Conservation (phyloP, 1,139 yeast species). For the Blastobotrys persicus region DNA sequence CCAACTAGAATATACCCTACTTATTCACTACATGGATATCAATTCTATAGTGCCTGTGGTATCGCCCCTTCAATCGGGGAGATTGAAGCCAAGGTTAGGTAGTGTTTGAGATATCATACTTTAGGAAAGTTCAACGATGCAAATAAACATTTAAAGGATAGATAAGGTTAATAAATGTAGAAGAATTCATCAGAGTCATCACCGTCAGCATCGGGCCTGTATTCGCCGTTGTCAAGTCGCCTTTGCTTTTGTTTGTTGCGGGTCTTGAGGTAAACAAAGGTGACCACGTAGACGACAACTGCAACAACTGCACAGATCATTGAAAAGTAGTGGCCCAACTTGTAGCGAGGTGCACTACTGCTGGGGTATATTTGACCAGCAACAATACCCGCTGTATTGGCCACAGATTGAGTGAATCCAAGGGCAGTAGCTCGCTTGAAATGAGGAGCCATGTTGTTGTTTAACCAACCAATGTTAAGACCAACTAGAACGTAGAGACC, state of each 20-base stretch:
- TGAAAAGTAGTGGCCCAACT: conserved; percentile 41
- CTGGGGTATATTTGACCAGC: conserved; percentile 43
- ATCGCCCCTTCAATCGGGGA: no score
- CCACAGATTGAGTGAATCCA: conserved; percentile 42
- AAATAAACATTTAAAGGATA: neutral
- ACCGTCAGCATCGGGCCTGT: conserved; percentile 18
- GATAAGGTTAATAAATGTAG: conserved; percentile 15
- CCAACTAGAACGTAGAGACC: conserved; percentile 42
- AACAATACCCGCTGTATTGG: conserved; percentile 45
- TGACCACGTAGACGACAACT: conserved; percentile 10
- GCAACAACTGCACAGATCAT: conserved; percentile 36
- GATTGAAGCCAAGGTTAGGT: neutral
- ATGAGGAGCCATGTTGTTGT: conserved; percentile 40
- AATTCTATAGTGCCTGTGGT: no score
- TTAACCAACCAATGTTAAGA: conserved; percentile 40
- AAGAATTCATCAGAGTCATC: conserved; percentile 18
- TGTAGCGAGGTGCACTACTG: conserved; percentile 35
- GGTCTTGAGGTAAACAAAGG: conserved; percentile 9
- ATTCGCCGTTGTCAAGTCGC: conserved; percentile 10
- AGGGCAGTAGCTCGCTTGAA: conserved; percentile 43
- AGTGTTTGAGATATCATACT: neutral
- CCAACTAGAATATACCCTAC: no score
- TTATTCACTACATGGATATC: no score
- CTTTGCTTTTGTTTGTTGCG: conserved; percentile 13
- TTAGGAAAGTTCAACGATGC: neutral